Percentiles rank a stretch among this genome's conserved stretches.
Evolutionary conservation across 768 basidiomycete species (phyloP).

Genomic region (Agrocybe chaxingu): DNA sequence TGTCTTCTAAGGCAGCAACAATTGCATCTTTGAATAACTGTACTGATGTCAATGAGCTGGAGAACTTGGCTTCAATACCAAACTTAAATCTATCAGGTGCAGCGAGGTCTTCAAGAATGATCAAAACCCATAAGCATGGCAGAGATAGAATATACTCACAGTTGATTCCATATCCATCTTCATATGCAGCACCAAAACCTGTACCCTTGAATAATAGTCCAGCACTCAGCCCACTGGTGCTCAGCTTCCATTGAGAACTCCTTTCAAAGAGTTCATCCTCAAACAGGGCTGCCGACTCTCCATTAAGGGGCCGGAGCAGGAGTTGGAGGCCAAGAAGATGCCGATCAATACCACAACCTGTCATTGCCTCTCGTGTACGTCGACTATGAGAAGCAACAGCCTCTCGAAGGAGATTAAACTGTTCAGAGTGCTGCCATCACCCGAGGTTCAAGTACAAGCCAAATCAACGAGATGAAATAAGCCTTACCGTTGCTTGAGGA

Average conservation of each 20-base stretch:
- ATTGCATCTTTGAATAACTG: conserved; percentile 60
- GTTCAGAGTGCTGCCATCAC: conserved; percentile 29
- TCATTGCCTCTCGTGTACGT: conserved; percentile 74
- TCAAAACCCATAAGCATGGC: too few species aligned
- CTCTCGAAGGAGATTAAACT: conserved; percentile 51
- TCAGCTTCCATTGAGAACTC: conserved; percentile 83
- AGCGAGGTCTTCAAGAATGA: conserved; percentile 60
- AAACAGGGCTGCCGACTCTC: conserved; percentile 62
- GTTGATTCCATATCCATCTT: conserved; percentile 92
- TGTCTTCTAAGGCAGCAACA: conserved; percentile 60
- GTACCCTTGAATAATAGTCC: conserved; percentile 87
- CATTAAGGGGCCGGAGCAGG: conserved; percentile 51
- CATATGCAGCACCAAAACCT: conserved; percentile 81
- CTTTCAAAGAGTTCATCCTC: conserved; percentile 72
- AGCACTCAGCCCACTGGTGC: conserved; percentile 86
- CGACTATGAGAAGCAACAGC: conserved; percentile 71
- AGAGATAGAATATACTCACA: conserved; percentile 48
- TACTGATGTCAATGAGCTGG: conserved; percentile 69
- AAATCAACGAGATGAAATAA: background rate
- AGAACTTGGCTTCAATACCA: conserved; percentile 88
- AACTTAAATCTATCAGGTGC: conserved; percentile 81
- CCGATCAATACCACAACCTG: conserved; percentile 83
- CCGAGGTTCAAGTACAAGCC: background rate
- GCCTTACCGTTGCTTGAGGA: conserved; percentile 41
- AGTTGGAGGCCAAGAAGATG: conserved; percentile 84